Evolutionary conservation across 176 grass and related monocot species (phyloP), one percentile per base, ranked within the genome.

Genomic region (Poa pratensis): DNA sequence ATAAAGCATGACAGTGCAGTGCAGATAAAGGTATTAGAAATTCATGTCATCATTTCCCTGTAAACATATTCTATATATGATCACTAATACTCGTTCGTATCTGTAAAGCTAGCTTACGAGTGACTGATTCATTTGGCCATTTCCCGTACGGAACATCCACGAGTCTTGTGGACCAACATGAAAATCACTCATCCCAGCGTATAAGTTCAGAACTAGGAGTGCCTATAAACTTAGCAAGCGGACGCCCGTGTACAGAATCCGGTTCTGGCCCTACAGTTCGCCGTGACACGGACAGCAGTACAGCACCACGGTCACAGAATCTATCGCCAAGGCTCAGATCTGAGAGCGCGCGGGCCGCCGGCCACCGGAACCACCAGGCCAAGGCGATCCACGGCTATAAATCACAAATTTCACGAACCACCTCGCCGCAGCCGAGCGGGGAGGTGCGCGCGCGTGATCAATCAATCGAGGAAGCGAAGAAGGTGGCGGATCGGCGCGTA

Each of bases 351-450:
- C 57, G 49, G 48, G 48, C 18, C 17, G 52, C 67, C 69, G 43
- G 69, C 66, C 42, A 7, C 62, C n/a, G 26, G 28, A 48, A 37
- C 76, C 30, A 54, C 27, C 18, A 71, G 49, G 17, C 15, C 49
- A 17, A 51, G 19, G 76, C 59, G 76, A 89, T 75, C 87, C 58
- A 75, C 50, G 3, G 26, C 34, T 24, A n/a, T 28, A 39, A n/a
- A 11, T 39, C 20, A 23, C 55, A n/a, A 11, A 22, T 58, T 0
- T 3, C 5, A 19, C 54, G 0, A 23, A 18, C 32, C 9, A 78
- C 72, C 51, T 67, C 18, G 70, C 74, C 22, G 57, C n/a, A 42
- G 24, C 16, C 18, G 40, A 22, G 45, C 7, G 12, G 63, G 15
- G 45, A 5, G 58, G 28, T 3, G n/a, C 2, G 72, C 75, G n/a